Evolutionary conservation across 2,329 filamentous ascomycete species (phyloP).

Genomic region (Sphaerostilbella broomeana): DNA sequence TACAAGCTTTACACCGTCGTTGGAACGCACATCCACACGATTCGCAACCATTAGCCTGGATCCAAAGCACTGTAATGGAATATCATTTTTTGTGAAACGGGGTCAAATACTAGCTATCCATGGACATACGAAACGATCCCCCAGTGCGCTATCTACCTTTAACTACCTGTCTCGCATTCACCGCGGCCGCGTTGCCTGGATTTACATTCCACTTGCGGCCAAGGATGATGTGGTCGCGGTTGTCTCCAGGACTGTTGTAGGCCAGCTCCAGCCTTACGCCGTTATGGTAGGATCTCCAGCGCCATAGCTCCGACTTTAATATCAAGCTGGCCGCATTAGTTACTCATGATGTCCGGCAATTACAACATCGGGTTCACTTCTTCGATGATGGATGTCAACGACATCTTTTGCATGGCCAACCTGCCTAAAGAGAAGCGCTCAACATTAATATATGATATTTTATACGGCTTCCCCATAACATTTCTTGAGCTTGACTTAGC

Average conservation of each 20-base stretch:
- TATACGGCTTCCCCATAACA: background rate
- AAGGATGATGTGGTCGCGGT: slow-evolving; percentile 1
- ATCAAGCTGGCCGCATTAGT: background rate
- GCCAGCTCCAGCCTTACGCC: background rate
- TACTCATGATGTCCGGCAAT: background rate
- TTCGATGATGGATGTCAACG: background rate
- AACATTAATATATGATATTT: background rate
- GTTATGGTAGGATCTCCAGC: background rate
- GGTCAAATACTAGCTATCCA: background rate
- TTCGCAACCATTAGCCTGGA: background rate
- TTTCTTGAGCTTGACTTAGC: background rate
- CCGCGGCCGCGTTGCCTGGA: background rate
- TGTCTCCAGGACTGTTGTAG: background rate
- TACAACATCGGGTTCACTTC: background rate
- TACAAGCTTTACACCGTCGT: background rate
- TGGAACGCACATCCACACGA: background rate
- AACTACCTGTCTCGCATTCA: background rate
- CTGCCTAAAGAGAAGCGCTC: background rate
- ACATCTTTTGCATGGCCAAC: background rate
- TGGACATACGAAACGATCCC: background rate
- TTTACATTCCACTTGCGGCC: slow-evolving; percentile 1
- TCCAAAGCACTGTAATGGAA: slow-evolving; percentile 1
- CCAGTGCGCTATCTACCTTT: background rate
- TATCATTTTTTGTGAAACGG: background rate
- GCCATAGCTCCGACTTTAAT: background rate